Evolutionary conservation across 2,329 filamentous ascomycete species (phyloP).

Genomic region (Curvularia lunata): DNA sequence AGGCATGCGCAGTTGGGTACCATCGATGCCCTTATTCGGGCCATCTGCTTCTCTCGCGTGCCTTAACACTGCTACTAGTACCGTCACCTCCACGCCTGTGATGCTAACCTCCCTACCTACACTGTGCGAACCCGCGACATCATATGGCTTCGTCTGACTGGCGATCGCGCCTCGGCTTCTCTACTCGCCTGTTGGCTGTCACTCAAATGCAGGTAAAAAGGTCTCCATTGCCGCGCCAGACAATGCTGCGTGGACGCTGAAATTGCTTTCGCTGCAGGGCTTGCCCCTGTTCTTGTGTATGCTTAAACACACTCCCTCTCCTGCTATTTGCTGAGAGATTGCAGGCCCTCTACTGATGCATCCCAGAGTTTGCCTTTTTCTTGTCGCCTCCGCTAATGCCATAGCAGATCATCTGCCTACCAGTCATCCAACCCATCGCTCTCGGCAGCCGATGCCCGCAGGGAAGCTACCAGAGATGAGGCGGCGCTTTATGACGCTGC

Average conservation of each 20-base stretch:
- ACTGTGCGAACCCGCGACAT: slow-evolving; percentile 4
- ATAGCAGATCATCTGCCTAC: slow-evolving; percentile 56
- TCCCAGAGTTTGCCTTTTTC: neutral
- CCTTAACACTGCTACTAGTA: slow-evolving; percentile 7
- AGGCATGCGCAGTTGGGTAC: slow-evolving; percentile 12
- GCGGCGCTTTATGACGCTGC: slow-evolving; percentile 66
- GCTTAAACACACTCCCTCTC: slow-evolving; percentile 5
- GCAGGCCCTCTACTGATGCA: neutral
- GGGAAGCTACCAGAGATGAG: slow-evolving; percentile 70
- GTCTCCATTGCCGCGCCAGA: slow-evolving; percentile 14
- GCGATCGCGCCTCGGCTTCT: slow-evolving; percentile 53
- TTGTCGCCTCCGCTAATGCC: slow-evolving; percentile 15
- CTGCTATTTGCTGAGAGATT: slow-evolving; percentile 3
- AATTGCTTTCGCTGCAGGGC: slow-evolving; percentile 3
- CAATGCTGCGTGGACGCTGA: slow-evolving; percentile 5
- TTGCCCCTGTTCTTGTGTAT: slow-evolving; percentile 2
- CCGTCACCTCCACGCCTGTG: slow-evolving; percentile 1
- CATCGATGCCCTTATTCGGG: slow-evolving; percentile 13
- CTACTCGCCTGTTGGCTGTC: slow-evolving; percentile 52
- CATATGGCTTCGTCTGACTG: slow-evolving; percentile 47
- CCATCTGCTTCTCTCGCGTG: slow-evolving; percentile 4
- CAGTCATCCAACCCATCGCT: slow-evolving; percentile 54
- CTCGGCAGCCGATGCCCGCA: slow-evolving; percentile 57
- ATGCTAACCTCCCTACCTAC: neutral
- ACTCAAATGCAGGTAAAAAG: slow-evolving; percentile 57